Base-by-base conservation (phyloP, 257 asterid species). In the Lavandula angustifolia region DNA sequence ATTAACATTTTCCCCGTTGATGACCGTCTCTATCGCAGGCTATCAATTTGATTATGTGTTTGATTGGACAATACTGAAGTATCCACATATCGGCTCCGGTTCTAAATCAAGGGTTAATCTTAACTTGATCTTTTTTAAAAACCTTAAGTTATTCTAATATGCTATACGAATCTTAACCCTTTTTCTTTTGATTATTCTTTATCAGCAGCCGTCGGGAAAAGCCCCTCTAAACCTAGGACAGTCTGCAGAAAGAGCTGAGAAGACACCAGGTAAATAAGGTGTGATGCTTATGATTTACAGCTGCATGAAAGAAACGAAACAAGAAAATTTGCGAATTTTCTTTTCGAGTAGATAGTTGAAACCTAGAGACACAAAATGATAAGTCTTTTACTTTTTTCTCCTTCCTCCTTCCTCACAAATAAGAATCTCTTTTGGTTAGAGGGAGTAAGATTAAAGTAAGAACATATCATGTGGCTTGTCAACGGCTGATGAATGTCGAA, bases 51-150 rank as follows among this genome's bases (percentile, higher is more conserved):
- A 92, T 79, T 84, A 82, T 77, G 91, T 92, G 66, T 92, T 89
- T 71, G 98, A 89, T 83, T 92, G 98, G 98, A 92, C 97, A 43
- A 73, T 81, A 55, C 72, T 92, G 81, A 89, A 89, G 87, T 83
- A 87, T 76, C 97, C 98, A 37, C 96, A 89, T 75, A 74, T 81
- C 52, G 87, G 95, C 71, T 89, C 97, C 65, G 82, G 91, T 84
- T 85, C 95, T 51, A 84, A 91, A 80, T 69, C 85, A 44, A 78
- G 82, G 70, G 92, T 90, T 66, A 60, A 83, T 74, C 58, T 46
- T 69, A 2, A 12, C 46, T 9, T 40, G 37, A 34, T 12, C 64
- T 33, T 33, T 33, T 33, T 49, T 62, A 5, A 42, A 16, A n/a
- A 7, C 40, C 16, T 7, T 49, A 12, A 5, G 55, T 34, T 56